Base-by-base conservation (phyloP, 2,329 filamentous ascomycete genomes). In the Fusarium newnesense region DNA sequence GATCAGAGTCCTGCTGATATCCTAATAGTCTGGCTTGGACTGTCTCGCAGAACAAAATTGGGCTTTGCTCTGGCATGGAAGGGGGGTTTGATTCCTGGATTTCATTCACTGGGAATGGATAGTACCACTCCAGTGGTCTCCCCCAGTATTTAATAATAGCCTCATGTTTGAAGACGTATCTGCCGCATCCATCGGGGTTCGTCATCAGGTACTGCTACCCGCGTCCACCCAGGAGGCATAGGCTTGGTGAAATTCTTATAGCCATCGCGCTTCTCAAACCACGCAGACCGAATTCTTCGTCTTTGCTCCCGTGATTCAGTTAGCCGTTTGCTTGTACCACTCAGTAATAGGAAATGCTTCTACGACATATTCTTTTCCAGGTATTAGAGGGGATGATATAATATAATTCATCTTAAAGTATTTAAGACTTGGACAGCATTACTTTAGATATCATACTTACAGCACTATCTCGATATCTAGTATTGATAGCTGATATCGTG, bases 41-140 rank as follows among this genome's bases (percentile, higher is more conserved):
- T 2, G 65, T 73, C 4, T 72, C 24, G 13, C 65, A 69, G 21
- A 69, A 64, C 2, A 72, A 24, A 24, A 70, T 7, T 34, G 37
- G 0, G 70, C n/a, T 73, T n/a, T 73, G 69, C 34, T 72, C 58
- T 4, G 69, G 65, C 42, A 59, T 73, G 24, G 28, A n/a, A 0
- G 65, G 65, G 0, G 43, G 18, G 9, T 69, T 69, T 2, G 49
- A 64, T 28, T 73, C 65, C 5, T 60, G 9, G 5, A 73, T 50
- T 3, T 63, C 37, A 1, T 4, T 4, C 3, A 72, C 11, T 2
- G 69, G 69, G 19, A 70, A 73, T 1, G 65, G 69, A 5, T 64
- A 67, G 10, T 64, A 67, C 65, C 65, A 73, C 3, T 18, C 4
- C 2, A 1, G 4, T 16, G 9, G 7, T 9, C 15, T 49, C 15